Base-by-base conservation (phyloP, 768 basidiomycete species). In the Terana coerulea region DNA sequence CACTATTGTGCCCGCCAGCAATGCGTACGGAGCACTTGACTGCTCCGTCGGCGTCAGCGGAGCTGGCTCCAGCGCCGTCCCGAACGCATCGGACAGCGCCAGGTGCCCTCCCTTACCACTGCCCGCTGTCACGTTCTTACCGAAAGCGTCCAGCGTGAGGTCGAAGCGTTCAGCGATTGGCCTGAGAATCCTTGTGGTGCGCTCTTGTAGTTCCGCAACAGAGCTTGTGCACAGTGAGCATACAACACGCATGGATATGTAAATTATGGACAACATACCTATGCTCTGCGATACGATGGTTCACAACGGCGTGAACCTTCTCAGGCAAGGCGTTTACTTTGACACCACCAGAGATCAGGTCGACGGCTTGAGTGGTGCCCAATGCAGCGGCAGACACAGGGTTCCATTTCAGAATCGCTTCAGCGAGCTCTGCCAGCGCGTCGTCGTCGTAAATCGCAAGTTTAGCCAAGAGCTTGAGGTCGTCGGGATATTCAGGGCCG, bases 361-460 rank as follows among this genome's bases (percentile, higher is more conserved):
- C 88, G 35, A 86, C 76, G 1, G 91, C 91, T 64, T 90, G 87
- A 1, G 90, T 91, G 2, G 87, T 91, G 33, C 81, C 75, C 3
- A 55, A 22, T 1, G 82, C 64, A 51, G 72, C 80, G 15, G 30
- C 47, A 19, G 44, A 57, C 51, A 28, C 21, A 0, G 61, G 63
- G 43, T 72, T 61, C 24, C 73, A 67, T 21, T 53, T 51, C 30
- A 60, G 62, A 22, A 80, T 63, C 31, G 72, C 61, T n/a, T 72
- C 62, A 49, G 83, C 81, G 7, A 88, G 74, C 24, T 67, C 66
- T 25, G 65, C 66, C 30, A 93, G 70, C 1, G 78, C 77, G 36
- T 65, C 63, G 37, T 87, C 72, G 11, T 78, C 83, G 31, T 64
- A 64, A 12, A 66, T 61, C 2, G 86, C 79, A 8, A 65, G 61